A percentile compares a stretch with the other conserved stretches of the same genome.
Conservation (phyloP, 306 rosid species). For the Citrullus amarus region DNA sequence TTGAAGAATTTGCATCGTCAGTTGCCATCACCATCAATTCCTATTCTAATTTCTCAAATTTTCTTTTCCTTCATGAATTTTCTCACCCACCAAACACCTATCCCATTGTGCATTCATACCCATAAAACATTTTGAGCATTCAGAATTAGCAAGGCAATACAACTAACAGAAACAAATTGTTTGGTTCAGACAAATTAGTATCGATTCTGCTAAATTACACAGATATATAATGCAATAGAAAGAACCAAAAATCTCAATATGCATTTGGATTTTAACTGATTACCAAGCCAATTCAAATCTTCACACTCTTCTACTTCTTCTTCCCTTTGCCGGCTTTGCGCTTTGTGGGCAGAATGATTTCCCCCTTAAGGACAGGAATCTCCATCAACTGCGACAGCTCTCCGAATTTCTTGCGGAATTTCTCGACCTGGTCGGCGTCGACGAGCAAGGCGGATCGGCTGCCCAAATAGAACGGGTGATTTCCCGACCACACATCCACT, state of each 20-base stretch:
- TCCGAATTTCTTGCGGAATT: constrained; percentile 81
- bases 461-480: constrained; percentile 90
- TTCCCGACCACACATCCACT: constrained; percentile 95
- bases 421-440: constrained; percentile 83
- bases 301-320: constrained; percentile 37
- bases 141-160: background rate
- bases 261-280: background rate
- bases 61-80: background rate
- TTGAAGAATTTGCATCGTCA: background rate
- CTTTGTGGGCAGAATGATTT: constrained; percentile 53
- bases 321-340: constrained; percentile 60
- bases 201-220: background rate
- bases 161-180: background rate
- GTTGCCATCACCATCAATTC: background rate
- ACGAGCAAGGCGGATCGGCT: constrained; percentile 42
- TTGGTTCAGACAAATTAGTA: background rate
- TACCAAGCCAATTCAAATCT: background rate
- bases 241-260: background rate
- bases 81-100: background rate
- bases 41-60: background rate
- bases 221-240: background rate
- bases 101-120: background rate
- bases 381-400: constrained; percentile 48
- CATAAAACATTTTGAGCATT: background rate
- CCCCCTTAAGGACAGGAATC: constrained; percentile 82